Conservation (phyloP, 2,329 filamentous ascomycete species). For the Colletotrichum aenigma region DNA sequence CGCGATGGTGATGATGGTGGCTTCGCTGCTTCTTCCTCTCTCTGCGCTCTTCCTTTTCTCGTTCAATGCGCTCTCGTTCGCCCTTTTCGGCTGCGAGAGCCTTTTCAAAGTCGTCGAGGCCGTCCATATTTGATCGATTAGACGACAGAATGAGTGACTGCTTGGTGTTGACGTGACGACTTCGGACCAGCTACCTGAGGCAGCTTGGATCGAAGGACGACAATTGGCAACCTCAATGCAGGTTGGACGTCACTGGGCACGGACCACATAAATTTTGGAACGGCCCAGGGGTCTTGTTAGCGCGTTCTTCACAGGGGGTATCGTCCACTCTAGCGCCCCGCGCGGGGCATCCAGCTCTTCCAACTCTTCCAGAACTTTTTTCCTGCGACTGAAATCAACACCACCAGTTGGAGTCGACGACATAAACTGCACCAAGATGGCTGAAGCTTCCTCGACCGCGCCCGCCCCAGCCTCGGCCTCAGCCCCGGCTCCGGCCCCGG, state of each 20-base stretch:
- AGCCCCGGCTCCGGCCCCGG: constrained; percentile 27
- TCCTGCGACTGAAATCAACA: background rate
- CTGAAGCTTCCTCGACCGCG: constrained; percentile 27
- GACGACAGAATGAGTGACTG: background rate
- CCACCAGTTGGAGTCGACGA: background rate
- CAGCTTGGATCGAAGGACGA: background rate
- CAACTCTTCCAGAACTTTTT: constrained; percentile 22
- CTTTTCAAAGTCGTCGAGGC: constrained; percentile 78
- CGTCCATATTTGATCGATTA: constrained; percentile 44
- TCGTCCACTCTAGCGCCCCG: constrained; percentile 12
- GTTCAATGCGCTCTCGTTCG: constrained; percentile 52
- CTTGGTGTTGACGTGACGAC: no score
- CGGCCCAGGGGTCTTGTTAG: background rate
- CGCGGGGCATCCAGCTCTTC: constrained; percentile 20
- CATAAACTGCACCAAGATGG: constrained; percentile 10
- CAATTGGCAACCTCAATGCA: background rate
- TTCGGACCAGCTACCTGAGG: background rate
- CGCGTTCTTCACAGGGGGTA: background rate
- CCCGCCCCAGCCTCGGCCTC: constrained; percentile 3
- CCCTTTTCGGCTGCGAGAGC: constrained; percentile 70
- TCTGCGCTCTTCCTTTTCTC: constrained; percentile 48
- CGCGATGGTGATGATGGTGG: constrained; percentile 50
- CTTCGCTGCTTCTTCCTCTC: constrained; percentile 49
- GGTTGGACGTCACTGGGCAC: constrained; percentile 18
- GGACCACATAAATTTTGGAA: background rate